Base-by-base conservation (phyloP, 2,329 filamentous ascomycete genomes). In the Huntiella savannae region DNA sequence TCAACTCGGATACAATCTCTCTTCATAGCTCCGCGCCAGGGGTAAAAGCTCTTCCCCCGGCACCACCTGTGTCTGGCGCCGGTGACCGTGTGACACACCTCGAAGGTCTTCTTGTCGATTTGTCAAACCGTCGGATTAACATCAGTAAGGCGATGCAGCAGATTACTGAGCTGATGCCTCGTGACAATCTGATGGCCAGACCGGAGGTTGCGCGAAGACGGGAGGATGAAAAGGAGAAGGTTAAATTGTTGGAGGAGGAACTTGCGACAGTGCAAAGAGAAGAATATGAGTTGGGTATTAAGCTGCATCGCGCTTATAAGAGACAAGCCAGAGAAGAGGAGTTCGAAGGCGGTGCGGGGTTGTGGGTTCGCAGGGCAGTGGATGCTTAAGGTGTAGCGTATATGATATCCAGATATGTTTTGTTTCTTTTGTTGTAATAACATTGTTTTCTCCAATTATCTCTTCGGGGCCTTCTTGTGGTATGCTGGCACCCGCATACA, bases 241-340 rank as follows among this genome's bases (percentile, higher is more conserved):
- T 91, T 0, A 73, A 78, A 52, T 68, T 65, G 16, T 65, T 87
- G 44, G 70, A 71, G 49, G 61, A 62, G 43, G 80, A 87, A 58
- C 67, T 88, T 33, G 72, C 77, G 3, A 81, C 86, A 51, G 73
- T 91, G 19, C 72, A 75, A 59, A 70, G 76, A 52, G 77, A 88
- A 59, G 79, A 86, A 60, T 80, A 88, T 56, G 82, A 91, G 47
- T 62, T 87, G 37, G 83, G 83, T 1, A 62, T 91, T 55, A 79
- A 77, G 59, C 65, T 91, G 46, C 75, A 83, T 57, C 67, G 80
- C 16, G 78, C 80, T 7, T 79, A 82, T 62, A 87, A 84, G 64
- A 71, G 82, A 41, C 69, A 77, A 54, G 81, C 87, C 54, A 72
- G 78, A 52, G 71, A 79, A 45, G 69, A 69, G 2, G 66, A 69